phyloP scores from a whole-genome alignment of 83 land plant genomes.

The Isoetes engelmannii region DNA sequence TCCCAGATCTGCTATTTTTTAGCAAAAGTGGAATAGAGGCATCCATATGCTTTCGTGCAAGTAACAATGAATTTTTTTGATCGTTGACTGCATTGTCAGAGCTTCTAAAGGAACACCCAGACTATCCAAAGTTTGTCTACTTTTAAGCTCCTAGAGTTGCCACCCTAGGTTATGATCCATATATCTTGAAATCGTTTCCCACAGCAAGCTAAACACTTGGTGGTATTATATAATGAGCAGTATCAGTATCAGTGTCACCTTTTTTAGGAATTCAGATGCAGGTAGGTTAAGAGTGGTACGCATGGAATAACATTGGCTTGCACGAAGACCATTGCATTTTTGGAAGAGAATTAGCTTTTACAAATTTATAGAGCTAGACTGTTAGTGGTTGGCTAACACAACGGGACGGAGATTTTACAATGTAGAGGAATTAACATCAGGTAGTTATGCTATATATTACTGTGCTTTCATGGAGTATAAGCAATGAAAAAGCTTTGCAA shows the following conservation, averaged over 20 bases:
- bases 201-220: conserved; percentile 15
- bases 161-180: conserved; percentile 28
- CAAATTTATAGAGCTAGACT: no score
- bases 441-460: not conserved
- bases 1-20: no score
- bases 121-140: conserved; percentile 27
- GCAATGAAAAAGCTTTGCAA: conserved; percentile 29
- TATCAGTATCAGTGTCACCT: conserved; percentile 29
- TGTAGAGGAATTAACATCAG: not conserved
- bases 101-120: conserved; percentile 18
- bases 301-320: no score
- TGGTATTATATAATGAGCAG: conserved; percentile 34
- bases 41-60: conserved; percentile 24
- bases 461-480: conserved; percentile 15
- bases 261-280: conserved; percentile 32
- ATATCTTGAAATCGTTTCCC: conserved; percentile 27
- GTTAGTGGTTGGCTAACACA: not conserved
- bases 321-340: no score
- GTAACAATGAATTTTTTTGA: not conserved
- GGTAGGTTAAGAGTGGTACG: conserved; percentile 12
- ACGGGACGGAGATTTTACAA: not conserved
- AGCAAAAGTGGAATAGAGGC: no score
- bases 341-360: no score
- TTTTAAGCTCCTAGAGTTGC: conserved; percentile 22
- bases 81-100: conserved; percentile 6